phyloP scores from a whole-genome alignment of 1,284 basidiomycete species.

The Pisolithus thermaeus region DNA sequence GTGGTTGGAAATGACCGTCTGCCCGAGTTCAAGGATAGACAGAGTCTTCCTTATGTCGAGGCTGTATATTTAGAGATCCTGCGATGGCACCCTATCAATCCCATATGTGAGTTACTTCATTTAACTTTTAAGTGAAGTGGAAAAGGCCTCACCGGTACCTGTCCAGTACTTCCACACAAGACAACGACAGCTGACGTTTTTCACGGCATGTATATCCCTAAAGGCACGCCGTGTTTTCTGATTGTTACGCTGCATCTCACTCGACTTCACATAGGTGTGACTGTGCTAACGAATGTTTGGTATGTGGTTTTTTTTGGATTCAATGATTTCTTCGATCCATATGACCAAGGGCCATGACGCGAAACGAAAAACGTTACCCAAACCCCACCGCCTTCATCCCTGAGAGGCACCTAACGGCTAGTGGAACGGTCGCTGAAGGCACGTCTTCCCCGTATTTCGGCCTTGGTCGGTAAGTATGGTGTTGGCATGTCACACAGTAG shows the following conservation, averaged over 20 bases:
- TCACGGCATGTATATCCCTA: conserved; percentile 20
- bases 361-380: conserved; percentile 19
- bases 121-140: background rate
- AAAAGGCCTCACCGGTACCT: background rate
- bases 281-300: conserved; percentile 20
- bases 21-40: conserved; percentile 17
- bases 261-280: conserved; percentile 11
- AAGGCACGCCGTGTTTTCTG: conserved; percentile 12
- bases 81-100: conserved; percentile 21
- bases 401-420: conserved; percentile 15
- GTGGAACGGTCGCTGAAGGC: conserved; percentile 16
- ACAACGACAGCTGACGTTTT: conserved; percentile 21
- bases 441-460: conserved; percentile 15
- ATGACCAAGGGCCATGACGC: conserved; percentile 15
- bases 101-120: conserved; percentile 17
- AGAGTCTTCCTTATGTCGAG: conserved; percentile 22
- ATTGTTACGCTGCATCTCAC: background rate
- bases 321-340: background rate
- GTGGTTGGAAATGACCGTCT: conserved; percentile 19
- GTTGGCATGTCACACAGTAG: too few species aligned
- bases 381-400: conserved; percentile 20
- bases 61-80: conserved; percentile 20
- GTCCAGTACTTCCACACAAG: conserved; percentile 18
- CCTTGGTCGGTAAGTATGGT: conserved; percentile 11
- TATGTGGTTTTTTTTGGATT: conserved; percentile 1